Percentiles rank a stretch among this genome's conserved stretches.
Evolutionary conservation across 208 protist genomes (phyloP).

Genomic region (Trypanosoma melophagium): DNA sequence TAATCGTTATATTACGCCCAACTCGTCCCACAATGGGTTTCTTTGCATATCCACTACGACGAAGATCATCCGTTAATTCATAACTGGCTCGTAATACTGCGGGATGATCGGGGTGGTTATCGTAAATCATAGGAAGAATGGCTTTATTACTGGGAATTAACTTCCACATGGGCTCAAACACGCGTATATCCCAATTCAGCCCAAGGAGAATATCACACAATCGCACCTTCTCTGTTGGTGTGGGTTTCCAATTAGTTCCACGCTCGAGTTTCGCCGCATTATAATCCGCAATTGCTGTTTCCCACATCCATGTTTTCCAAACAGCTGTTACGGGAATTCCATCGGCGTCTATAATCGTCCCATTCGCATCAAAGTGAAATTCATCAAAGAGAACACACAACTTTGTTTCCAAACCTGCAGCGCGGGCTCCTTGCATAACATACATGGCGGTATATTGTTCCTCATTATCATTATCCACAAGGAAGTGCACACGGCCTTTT

Average conservation of each 20-base stretch:
- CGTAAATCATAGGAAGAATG: conserved; percentile 85
- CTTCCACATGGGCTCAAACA: conserved; percentile 93
- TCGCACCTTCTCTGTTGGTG: conserved; percentile 69
- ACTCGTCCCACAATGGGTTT: conserved; percentile 90
- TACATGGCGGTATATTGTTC: conserved; percentile 89
- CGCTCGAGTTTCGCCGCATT: conserved; percentile 57
- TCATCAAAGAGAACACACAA: conserved; percentile 90
- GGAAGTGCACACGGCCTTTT: conserved; percentile 85
- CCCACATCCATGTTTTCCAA: conserved; percentile 94
- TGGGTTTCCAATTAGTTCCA: conserved; percentile 62
- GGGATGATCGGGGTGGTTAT: conserved; percentile 79
- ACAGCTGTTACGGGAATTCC: conserved; percentile 70
- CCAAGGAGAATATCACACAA: conserved; percentile 85
- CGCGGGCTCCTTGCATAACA: conserved; percentile 65
- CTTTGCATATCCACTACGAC: conserved; percentile 56
- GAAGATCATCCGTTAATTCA: conserved; percentile 67
- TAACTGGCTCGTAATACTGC: conserved; percentile 69
- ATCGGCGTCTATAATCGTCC: conserved; percentile 72
- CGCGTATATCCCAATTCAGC: conserved; percentile 63
- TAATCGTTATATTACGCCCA: conserved; percentile 84
- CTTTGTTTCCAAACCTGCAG: conserved; percentile 72
- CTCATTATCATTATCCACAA: conserved; percentile 84
- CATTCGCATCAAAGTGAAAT: conserved; percentile 81
- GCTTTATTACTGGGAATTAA: conserved; percentile 91
- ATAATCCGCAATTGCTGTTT: conserved; percentile 81